Conservation (phyloP, 2,329 filamentous ascomycete genomes). For the Trichoderma arundinaceum region DNA sequence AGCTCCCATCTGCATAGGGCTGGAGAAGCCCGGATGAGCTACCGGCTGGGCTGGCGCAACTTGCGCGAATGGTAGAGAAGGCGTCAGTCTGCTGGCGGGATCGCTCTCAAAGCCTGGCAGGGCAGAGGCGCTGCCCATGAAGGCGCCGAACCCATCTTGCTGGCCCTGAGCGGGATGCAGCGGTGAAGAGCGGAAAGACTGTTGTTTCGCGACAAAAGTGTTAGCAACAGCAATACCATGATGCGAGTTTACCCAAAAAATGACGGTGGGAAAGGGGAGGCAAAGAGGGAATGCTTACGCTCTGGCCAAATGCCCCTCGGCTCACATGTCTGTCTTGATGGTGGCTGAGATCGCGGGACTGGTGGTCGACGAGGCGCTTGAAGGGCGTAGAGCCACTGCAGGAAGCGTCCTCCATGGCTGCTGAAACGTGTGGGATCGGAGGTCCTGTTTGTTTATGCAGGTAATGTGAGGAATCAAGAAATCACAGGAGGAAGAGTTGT, state of each 20-base stretch:
- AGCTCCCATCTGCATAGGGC: slow-evolving; percentile 37
- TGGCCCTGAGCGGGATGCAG: slow-evolving; percentile 38
- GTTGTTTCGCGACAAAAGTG: slow-evolving; percentile 25
- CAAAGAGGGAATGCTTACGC: slow-evolving; percentile 39
- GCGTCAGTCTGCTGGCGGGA: slow-evolving; percentile 44
- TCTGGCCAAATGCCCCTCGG: slow-evolving; percentile 39
- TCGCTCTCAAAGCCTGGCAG: slow-evolving; percentile 43
- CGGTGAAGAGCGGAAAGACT: slow-evolving; percentile 46
- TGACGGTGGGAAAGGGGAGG: not conserved
- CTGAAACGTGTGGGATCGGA: not conserved
- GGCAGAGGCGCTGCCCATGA: slow-evolving; percentile 42
- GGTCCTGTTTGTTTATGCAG: not conserved
- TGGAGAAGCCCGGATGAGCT: slow-evolving; percentile 35
- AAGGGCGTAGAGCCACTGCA: slow-evolving; percentile 52
- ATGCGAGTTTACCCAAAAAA: not conserved
- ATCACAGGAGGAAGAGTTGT: not conserved
- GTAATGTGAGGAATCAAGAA: no score
- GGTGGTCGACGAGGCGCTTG: slow-evolving; percentile 51
- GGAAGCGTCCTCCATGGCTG: slow-evolving; percentile 49
- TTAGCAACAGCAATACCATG: not conserved
- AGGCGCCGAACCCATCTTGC: slow-evolving; percentile 45
- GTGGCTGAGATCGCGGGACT: slow-evolving; percentile 49
- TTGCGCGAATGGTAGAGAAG: slow-evolving; percentile 41
- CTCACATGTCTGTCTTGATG: slow-evolving; percentile 50
- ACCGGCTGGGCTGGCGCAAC: slow-evolving; percentile 32